phyloP scores from a whole-genome alignment of 2,329 filamentous ascomycete genomes.

The Penicillium glabrum region DNA sequence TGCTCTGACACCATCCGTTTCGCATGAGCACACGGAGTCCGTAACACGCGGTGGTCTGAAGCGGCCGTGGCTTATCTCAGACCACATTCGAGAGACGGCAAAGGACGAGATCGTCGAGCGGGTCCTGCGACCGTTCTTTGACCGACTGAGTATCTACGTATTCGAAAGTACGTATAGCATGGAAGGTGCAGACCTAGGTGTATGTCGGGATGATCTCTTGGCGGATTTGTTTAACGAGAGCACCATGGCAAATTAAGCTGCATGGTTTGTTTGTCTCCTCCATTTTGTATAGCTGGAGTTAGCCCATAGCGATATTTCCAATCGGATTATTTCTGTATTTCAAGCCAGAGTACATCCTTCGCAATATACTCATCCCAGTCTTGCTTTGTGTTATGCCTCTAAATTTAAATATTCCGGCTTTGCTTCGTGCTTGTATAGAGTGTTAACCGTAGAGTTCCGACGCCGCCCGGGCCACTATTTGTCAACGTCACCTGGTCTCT shows the following conservation, averaged over 20 bases:
- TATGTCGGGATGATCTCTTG: constrained; percentile 64
- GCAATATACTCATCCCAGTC: neutral
- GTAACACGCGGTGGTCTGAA: constrained; percentile 28
- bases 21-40: constrained; percentile 30
- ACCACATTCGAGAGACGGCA: constrained; percentile 54
- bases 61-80: constrained; percentile 44
- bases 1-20: constrained; percentile 23
- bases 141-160: constrained; percentile 84
- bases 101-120: constrained; percentile 68
- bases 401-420: neutral
- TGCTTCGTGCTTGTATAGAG: neutral
- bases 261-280: neutral
- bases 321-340: neutral
- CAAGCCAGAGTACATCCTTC: neutral
- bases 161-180: constrained; percentile 94
- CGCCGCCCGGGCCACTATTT: constrained; percentile 19
- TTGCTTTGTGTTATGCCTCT: neutral
- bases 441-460: constrained; percentile 9
- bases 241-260: constrained; percentile 49
- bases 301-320: constrained; percentile 3
- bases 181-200: constrained; percentile 65
- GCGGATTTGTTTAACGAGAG: constrained; percentile 78
- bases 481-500: constrained; percentile 20
- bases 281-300: constrained; percentile 12
- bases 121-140: constrained; percentile 83